Evolutionary conservation across 805 yeast species (phyloP).

Genomic region (Candida cerambycidarum): DNA sequence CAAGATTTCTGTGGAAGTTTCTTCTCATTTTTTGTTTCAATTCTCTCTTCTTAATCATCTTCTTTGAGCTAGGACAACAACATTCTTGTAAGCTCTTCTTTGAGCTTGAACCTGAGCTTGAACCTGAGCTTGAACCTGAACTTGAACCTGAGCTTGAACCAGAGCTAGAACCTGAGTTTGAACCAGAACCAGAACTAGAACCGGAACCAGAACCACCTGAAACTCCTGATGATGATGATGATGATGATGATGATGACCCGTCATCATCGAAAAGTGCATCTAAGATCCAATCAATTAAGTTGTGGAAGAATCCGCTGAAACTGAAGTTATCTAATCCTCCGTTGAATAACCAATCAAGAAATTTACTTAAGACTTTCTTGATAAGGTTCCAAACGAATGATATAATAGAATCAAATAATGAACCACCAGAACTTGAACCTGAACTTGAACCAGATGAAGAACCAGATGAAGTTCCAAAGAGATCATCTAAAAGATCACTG

Average conservation of each 20-base stretch:
- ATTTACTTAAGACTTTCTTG: conserved; percentile 8
- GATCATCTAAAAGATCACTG: conserved; percentile 7
- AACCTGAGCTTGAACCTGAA: conserved; percentile 4
- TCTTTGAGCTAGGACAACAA: conserved; percentile 13
- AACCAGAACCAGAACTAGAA: neutral
- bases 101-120: no score
- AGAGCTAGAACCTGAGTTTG: conserved; percentile 11
- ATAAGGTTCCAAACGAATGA: neutral
- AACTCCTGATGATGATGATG: neutral
- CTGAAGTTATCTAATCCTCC: conserved; percentile 8
- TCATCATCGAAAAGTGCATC: conserved; percentile 22
- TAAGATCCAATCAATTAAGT: conserved; percentile 18
- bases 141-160: conserved; percentile 7
- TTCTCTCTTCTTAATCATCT: conserved; percentile 16
- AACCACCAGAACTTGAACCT: conserved; percentile 7
- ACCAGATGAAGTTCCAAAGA: conserved; percentile 12
- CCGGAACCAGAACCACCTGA: neutral
- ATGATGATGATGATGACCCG: conserved; percentile 15
- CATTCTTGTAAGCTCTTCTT: no score
- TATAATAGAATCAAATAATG: conserved; percentile 5
- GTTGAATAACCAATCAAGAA: conserved; percentile 14
- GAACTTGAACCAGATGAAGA: conserved; percentile 8
- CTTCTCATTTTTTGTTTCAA: conserved; percentile 19
- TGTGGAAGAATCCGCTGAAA: conserved; percentile 12
- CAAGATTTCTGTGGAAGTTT: conserved; percentile 17